A percentile compares a stretch with the other conserved stretches of the same genome.
These are phyloP conservation scores for Zygoascus bituminiphila DNA, from an alignment of 805 yeast species.

Conservation along the genomic window DNA sequence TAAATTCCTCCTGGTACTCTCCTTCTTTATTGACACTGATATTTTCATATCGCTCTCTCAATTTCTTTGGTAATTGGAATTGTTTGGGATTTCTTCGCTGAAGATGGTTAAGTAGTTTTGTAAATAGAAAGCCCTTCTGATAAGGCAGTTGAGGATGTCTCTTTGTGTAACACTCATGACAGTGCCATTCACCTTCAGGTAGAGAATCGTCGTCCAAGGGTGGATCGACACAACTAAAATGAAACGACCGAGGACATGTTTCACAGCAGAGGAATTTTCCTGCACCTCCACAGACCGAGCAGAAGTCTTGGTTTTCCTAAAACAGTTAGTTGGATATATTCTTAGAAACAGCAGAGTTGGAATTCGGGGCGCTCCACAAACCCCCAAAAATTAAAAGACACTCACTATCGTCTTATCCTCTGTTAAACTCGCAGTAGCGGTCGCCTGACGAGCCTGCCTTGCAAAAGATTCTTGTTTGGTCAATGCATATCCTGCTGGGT, in stretches of 20 bases:
- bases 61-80: slow-evolving; percentile 55
- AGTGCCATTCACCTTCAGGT: slow-evolving; percentile 88
- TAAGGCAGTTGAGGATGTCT: slow-evolving; percentile 31
- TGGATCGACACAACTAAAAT: slow-evolving; percentile 84
- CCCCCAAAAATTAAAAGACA: slow-evolving; percentile 12
- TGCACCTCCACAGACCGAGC: slow-evolving; percentile 82
- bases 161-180: slow-evolving; percentile 61
- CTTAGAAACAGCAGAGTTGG: not conserved
- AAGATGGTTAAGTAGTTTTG: slow-evolving; percentile 50
- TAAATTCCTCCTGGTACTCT: slow-evolving; percentile 38
- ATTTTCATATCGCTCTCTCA: slow-evolving; percentile 66
- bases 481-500: slow-evolving; percentile 31
- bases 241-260: slow-evolving; percentile 85
- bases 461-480: slow-evolving; percentile 26
- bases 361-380: not conserved
- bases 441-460: slow-evolving; percentile 22
- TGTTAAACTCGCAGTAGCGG: not conserved
- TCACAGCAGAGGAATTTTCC: slow-evolving; percentile 93
- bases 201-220: slow-evolving; percentile 66
- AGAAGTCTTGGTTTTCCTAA: slow-evolving; percentile 69
- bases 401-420: slow-evolving; percentile 9
- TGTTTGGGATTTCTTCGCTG: slow-evolving; percentile 57
- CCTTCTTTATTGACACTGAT: slow-evolving; percentile 62
- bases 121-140: slow-evolving; percentile 35
- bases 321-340: not conserved